Evolutionary conservation across 202 grass and related monocot species (phyloP), one percentile per base, ranked within the genome.

Genomic region (Zoysia matrella): DNA sequence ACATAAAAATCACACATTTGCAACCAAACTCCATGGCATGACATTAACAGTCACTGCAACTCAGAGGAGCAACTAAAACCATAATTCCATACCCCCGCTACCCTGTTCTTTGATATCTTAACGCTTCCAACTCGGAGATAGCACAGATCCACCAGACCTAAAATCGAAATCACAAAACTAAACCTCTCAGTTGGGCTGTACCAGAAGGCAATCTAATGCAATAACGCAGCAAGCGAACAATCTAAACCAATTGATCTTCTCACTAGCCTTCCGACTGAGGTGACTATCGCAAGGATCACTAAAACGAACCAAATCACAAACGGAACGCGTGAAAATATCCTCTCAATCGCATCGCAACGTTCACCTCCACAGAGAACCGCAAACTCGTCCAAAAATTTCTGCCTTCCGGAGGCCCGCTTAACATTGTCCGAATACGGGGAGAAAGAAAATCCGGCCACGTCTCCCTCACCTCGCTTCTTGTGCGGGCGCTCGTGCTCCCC

Each of bases 391-490:
- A 56, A 48, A 30, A 75, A 65, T 10, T 11, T 36, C 10, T 7
- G 78, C 52, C n/a, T 16, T 30, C 72, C 47, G 13, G 14, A 6
- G 11, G 6, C 42, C 55, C 30, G 30, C 30, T 36, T 50, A 65
- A 44, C 30, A 41, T 15, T 16, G 53, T 15, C 30, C 30, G 30
- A 18, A 57, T 6, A 30, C 3, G n/a, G 57, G 57, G 15, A 0
- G 46, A 39, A 57, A 6, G n/a, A n/a, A n/a, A 75, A 47, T 36
- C 60, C 72, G 7, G 13, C 4, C 11, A 36, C 0, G 30, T 36
- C 30, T 36, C 30, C 30, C 62, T 78, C 75, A 92, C 90, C 90
- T 86, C 86, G 83, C 79, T 92, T 92, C 74, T 69, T 71, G 13
- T 47, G 69, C 8, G 74, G 67, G 0, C 60, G 82, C 43, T 80